Percentiles rank a stretch among this genome's conserved stretches.
These are phyloP conservation scores for Epicoccum nigrum DNA, from an alignment of 2,329 filamentous ascomycete species.

Conservation along the genomic window DNA sequence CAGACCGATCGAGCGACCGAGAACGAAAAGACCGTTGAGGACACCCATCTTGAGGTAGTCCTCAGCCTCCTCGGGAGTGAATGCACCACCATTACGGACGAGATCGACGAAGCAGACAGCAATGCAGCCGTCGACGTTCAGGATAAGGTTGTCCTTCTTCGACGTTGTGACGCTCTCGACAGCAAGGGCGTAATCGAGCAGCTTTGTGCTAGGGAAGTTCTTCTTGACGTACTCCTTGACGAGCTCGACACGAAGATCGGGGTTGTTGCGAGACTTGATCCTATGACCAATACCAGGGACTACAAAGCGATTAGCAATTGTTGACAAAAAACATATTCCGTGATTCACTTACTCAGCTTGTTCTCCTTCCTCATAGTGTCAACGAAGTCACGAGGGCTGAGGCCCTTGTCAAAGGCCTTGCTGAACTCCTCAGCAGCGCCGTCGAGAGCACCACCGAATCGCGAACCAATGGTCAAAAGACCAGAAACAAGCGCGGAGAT, in stretches of 20 bases:
- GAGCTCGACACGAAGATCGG: slow-evolving; percentile 97
- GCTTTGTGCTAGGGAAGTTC: slow-evolving; percentile 97
- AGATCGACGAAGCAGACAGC: slow-evolving; percentile 99
- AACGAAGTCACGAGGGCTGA: slow-evolving; percentile 98
- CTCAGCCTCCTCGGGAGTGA: slow-evolving; percentile 94
- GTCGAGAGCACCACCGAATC: slow-evolving; percentile 97
- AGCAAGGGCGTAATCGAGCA: slow-evolving; percentile 97
- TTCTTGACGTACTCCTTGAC: slow-evolving; percentile 98
- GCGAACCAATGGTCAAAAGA: slow-evolving; percentile 96
- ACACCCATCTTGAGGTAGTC: slow-evolving; percentile 99
- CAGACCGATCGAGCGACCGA: slow-evolving; percentile 95
- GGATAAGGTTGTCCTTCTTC: slow-evolving; percentile 99
- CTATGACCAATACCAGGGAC: slow-evolving; percentile 98
- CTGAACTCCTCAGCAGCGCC: slow-evolving; percentile 98
- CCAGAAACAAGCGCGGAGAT: slow-evolving; percentile 94
- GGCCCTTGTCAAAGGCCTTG: slow-evolving; percentile 96
- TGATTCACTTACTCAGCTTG: slow-evolving; percentile 77
- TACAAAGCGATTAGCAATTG: slow-evolving; percentile 40
- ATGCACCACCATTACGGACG: slow-evolving; percentile 96
- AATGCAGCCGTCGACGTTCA: slow-evolving; percentile 98
- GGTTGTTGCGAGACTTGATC: slow-evolving; percentile 99
- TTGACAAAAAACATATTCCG: not conserved
- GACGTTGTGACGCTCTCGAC: slow-evolving; percentile 98
- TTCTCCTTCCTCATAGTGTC: slow-evolving; percentile 99
- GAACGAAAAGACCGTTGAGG: slow-evolving; percentile 97